Evolutionary conservation across 495 filamentous ascomycete genomes (phyloP).

Genomic region (Penicillium cosmopolitanum): DNA sequence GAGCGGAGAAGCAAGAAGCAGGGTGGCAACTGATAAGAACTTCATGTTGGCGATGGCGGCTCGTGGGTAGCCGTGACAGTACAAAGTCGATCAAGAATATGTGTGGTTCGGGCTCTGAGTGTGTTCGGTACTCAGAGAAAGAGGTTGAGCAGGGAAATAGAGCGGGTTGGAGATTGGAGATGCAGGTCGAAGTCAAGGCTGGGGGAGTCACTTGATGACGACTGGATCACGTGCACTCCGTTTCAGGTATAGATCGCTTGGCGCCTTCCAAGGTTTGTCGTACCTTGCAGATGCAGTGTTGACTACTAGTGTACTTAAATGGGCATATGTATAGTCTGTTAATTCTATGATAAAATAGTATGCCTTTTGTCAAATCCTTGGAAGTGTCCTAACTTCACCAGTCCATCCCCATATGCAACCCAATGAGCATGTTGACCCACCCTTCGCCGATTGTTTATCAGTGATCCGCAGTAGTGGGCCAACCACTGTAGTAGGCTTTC

Average conservation of each 20-base stretch:
- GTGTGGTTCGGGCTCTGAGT: background rate
- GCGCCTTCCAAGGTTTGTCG: background rate
- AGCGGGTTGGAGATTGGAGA: slow-evolving; percentile 5
- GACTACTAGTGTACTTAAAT: too few species aligned
- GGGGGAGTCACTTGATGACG: slow-evolving; percentile 37
- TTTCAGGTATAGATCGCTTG: slow-evolving; percentile 13
- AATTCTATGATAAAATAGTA: too few species aligned
- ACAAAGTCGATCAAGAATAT: background rate
- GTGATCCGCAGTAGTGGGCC: slow-evolving; percentile 6
- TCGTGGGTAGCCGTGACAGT: background rate
- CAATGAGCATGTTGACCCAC: slow-evolving; percentile 14
- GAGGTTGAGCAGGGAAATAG: background rate
- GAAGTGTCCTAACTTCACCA: background rate
- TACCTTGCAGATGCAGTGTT: slow-evolving; percentile 2
- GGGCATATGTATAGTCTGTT: too few species aligned
- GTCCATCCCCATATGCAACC: slow-evolving; percentile 1
- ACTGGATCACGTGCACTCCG: slow-evolving; percentile 20
- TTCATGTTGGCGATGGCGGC: slow-evolving; percentile 43
- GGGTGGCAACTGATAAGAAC: slow-evolving; percentile 44
- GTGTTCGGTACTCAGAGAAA: background rate
- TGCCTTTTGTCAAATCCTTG: too few species aligned
- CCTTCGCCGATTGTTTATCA: slow-evolving; percentile 15
- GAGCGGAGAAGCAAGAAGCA: slow-evolving; percentile 38
- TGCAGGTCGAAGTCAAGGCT: background rate
- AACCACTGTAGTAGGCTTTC: background rate